Evolutionary conservation across 768 basidiomycete genomes (phyloP).

Genomic region (Postia placenta): DNA sequence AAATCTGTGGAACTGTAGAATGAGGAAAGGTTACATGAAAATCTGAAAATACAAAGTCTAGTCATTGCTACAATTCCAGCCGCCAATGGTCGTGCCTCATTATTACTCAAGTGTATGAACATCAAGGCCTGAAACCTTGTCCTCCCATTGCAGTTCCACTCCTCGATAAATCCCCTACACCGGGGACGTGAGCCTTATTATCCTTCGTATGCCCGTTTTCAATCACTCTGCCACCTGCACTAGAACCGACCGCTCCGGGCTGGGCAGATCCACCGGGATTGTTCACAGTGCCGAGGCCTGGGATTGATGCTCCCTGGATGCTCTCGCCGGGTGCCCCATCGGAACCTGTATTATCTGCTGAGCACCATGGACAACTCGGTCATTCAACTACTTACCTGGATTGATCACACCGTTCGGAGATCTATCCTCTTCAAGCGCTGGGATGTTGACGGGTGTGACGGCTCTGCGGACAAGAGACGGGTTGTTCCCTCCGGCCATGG

Average conservation of each 20-base stretch:
- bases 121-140: no score
- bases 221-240: constrained; percentile 2
- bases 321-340: neutral
- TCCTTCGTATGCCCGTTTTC: no score
- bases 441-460: neutral
- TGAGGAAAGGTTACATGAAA: no score
- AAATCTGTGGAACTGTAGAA: no score
- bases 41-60: no score
- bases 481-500: neutral
- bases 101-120: no score
- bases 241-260: neutral
- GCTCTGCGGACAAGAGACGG: neutral
- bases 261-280: neutral
- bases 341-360: neutral
- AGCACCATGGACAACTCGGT: neutral
- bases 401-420: neutral
- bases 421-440: neutral
- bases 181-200: no score
- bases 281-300: neutral
- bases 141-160: no score
- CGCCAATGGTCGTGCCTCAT: no score
- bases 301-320: neutral
- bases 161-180: no score
- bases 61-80: no score
- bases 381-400: neutral